These are phyloP conservation scores for Chalciporus pseudorubinellus DNA, from an alignment of 768 basidiomycete species.

Conservation along the genomic window DNA sequence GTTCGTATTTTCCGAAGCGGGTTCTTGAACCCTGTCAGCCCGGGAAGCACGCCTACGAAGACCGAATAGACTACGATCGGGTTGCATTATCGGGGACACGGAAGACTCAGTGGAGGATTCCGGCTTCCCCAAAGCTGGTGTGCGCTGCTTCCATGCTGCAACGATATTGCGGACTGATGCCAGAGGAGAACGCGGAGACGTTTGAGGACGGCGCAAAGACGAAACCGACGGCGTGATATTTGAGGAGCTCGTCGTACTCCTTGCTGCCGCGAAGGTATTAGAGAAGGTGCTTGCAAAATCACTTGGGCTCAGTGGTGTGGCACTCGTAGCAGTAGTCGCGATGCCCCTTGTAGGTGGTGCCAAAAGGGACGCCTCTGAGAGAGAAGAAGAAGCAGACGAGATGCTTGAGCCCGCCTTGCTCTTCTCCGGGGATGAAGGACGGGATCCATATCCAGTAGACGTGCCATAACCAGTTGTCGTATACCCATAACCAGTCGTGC, in stretches of 20 bases:
- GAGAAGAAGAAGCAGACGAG: slow-evolving; percentile 24
- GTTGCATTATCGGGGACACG: slow-evolving; percentile 33
- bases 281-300: slow-evolving; percentile 39
- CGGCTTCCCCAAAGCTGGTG: slow-evolving; percentile 41
- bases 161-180: slow-evolving; percentile 78
- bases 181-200: slow-evolving; percentile 67
- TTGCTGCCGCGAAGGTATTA: slow-evolving; percentile 40
- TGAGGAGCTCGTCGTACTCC: slow-evolving; percentile 21
- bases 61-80: slow-evolving; percentile 32
- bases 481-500: slow-evolving; percentile 36
- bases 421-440: slow-evolving; percentile 49
- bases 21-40: slow-evolving; percentile 18
- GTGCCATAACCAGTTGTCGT: slow-evolving; percentile 32
- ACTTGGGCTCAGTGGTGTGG: slow-evolving; percentile 36
- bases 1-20: slow-evolving; percentile 9
- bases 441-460: slow-evolving; percentile 36
- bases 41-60: slow-evolving; percentile 34
- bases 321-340: slow-evolving; percentile 19
- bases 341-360: slow-evolving; percentile 45
- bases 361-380: slow-evolving; percentile 39
- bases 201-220: slow-evolving; percentile 59
- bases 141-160: slow-evolving; percentile 76
- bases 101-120: slow-evolving; percentile 41
- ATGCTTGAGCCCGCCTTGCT: slow-evolving; percentile 35
- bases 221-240: slow-evolving; percentile 44